A percentile compares a stretch with the other conserved stretches of the same genome.
Evolutionary conservation across 148 eudicot genomes (phyloP).

Genomic region (Rhododendron simsii): DNA sequence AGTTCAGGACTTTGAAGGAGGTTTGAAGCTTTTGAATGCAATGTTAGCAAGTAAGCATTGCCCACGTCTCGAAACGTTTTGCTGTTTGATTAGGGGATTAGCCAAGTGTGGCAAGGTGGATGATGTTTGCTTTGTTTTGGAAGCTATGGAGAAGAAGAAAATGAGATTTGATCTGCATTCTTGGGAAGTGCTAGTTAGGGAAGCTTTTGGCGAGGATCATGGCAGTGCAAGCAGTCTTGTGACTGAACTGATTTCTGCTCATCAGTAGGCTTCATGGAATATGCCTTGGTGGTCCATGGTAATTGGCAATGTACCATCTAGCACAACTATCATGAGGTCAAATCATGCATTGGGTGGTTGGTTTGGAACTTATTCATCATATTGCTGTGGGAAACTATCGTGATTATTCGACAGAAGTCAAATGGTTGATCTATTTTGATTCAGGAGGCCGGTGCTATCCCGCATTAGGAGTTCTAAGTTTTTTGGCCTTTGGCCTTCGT

Average conservation of each 20-base stretch:
- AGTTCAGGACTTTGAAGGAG: slow-evolving; percentile 50
- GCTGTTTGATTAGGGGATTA: slow-evolving; percentile 61
- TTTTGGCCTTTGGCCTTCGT: background rate
- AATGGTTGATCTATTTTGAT: background rate
- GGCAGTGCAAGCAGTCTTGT: slow-evolving; percentile 24
- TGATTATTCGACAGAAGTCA: background rate
- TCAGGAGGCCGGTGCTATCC: background rate
- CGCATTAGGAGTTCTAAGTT: background rate
- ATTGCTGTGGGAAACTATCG: background rate
- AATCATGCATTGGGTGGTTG: background rate
- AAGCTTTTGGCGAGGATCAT: slow-evolving; percentile 23
- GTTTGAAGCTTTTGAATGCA: slow-evolving; percentile 59
- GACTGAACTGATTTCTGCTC: slow-evolving; percentile 27
- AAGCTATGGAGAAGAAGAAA: slow-evolving; percentile 71
- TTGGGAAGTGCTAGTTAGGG: slow-evolving; percentile 60
- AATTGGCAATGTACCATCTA: background rate
- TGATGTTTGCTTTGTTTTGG: slow-evolving; percentile 66
- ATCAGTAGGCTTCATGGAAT: slow-evolving; percentile 10
- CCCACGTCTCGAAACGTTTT: slow-evolving; percentile 65
- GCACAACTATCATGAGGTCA: background rate
- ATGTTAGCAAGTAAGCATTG: slow-evolving; percentile 66
- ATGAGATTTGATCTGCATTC: slow-evolving; percentile 37
- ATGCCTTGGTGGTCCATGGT: background rate
- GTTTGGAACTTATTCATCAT: background rate
- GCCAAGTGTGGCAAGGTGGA: slow-evolving; percentile 48